These are phyloP conservation scores for Ajuga chamaepitys DNA, from an alignment of 257 asterid species.

Conservation along the genomic window DNA sequence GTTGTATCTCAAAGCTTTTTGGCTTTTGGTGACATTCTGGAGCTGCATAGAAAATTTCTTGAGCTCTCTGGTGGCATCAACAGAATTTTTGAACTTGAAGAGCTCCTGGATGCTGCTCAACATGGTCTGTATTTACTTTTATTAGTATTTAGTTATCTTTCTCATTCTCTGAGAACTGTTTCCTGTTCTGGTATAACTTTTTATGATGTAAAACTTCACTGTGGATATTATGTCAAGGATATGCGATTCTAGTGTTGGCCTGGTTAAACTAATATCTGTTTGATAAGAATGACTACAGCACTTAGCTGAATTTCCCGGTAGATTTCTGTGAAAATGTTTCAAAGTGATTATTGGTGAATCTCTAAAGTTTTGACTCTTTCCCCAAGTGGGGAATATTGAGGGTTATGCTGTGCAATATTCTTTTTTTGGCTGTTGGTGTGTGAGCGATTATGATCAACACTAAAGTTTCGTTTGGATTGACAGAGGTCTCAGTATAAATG, in stretches of 20 bases:
- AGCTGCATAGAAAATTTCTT: constrained; percentile 78
- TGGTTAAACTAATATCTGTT: background rate
- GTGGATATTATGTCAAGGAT: background rate
- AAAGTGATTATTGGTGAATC: background rate
- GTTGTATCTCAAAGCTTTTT: constrained; percentile 99
- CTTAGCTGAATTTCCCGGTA: background rate
- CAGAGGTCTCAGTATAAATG: background rate
- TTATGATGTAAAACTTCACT: background rate
- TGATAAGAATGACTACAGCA: constrained; percentile 3
- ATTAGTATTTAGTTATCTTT: too few species aligned
- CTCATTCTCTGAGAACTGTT: constrained; percentile 1
- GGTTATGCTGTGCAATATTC: background rate
- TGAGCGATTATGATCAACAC: background rate
- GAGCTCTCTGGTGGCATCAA: constrained; percentile 98
- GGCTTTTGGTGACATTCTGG: constrained; percentile 99
- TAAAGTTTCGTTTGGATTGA: background rate
- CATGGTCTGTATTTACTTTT: constrained; percentile 42
- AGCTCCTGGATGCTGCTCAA: constrained; percentile 84
- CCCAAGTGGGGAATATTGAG: background rate
- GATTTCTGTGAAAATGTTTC: background rate
- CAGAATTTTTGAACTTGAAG: constrained; percentile 88
- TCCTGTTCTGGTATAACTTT: background rate
- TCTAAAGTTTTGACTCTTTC: background rate
- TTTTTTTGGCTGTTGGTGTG: background rate
- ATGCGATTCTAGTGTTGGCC: background rate